phyloP scores from a whole-genome alignment of 768 basidiomycete genomes.

The Multifurca ochricompacta region DNA sequence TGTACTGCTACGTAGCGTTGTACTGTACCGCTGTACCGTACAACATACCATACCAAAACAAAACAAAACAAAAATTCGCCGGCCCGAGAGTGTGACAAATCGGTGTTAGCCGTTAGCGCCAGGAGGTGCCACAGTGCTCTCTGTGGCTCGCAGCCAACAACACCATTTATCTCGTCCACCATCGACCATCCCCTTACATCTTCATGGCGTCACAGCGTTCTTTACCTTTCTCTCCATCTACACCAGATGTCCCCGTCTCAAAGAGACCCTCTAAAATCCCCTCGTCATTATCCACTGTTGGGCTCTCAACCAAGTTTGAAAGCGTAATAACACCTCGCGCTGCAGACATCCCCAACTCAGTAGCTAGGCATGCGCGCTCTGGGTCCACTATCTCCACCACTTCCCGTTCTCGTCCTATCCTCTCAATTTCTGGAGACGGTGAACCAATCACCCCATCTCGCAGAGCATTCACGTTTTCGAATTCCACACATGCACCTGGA shows the following conservation, averaged over 20 bases:
- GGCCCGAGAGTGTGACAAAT: background rate
- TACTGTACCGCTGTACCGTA: background rate
- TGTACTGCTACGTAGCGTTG: no score
- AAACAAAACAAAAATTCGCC: no score
- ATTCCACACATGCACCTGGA: slow-evolving; percentile 55
- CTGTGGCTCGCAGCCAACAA: background rate
- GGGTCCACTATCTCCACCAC: slow-evolving; percentile 13
- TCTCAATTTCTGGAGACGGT: slow-evolving; percentile 5
- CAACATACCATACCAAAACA: background rate
- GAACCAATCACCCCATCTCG: slow-evolving; percentile 15
- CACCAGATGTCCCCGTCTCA: slow-evolving; percentile 11
- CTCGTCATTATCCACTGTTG: slow-evolving; percentile 18
- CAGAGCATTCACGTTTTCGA: slow-evolving; percentile 2
- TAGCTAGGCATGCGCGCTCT: slow-evolving; percentile 8
- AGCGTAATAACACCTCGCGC: slow-evolving; percentile 2
- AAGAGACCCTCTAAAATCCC: slow-evolving; percentile 21
- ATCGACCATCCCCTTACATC: background rate
- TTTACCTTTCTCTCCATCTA: slow-evolving; percentile 21
- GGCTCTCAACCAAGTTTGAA: slow-evolving; percentile 20
- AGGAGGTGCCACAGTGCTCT: no score
- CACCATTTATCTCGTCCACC: background rate
- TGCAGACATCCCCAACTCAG: background rate
- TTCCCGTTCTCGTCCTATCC: slow-evolving; percentile 12
- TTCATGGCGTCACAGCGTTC: slow-evolving; percentile 21
- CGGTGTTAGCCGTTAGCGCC: slow-evolving; percentile 10